Conservation (phyloP, 768 basidiomycete species). For the Rossbeevera mucosa region DNA sequence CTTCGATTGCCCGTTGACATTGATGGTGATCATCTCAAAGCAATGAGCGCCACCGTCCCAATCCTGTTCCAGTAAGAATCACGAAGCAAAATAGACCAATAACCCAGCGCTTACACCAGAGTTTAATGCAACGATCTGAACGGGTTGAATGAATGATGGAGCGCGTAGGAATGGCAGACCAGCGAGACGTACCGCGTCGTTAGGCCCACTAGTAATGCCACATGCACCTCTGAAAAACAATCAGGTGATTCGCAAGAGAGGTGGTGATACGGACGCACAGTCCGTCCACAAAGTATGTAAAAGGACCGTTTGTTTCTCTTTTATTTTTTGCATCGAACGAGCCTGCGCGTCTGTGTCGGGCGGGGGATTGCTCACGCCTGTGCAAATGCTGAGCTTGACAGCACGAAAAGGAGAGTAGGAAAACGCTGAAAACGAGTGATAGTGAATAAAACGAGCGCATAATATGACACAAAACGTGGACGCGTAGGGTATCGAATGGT, state of each 20-base stretch:
- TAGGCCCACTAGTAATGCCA: conserved; percentile 18
- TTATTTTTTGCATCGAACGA: conserved; percentile 8
- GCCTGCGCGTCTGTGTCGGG: conserved; percentile 7
- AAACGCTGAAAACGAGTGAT: conserved; percentile 20
- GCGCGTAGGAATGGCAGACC: not conserved
- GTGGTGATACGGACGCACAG: conserved; percentile 11
- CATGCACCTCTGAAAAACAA: conserved; percentile 39
- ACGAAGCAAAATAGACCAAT: not conserved
- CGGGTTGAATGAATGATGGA: not conserved
- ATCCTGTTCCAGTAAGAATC: conserved; percentile 29
- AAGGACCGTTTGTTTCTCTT: conserved; percentile 14
- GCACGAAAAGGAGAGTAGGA: conserved; percentile 13
- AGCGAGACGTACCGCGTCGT: conserved; percentile 24
- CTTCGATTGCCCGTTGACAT: conserved; percentile 32
- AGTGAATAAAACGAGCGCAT: conserved; percentile 28
- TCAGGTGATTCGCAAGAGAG: not conserved
- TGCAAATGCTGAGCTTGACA: conserved; percentile 7
- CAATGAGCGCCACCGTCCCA: conserved; percentile 40
- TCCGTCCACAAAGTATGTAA: conserved; percentile 29
- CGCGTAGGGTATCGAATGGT: not conserved
- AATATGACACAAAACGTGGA: conserved; percentile 11
- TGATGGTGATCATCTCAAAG: conserved; percentile 42
- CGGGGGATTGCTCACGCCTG: conserved; percentile 9
- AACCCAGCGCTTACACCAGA: conserved; percentile 28
- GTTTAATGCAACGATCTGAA: conserved; percentile 44